phyloP scores from a whole-genome alignment of 2,329 filamentous ascomycete species.

The Trichoderma sp. region DNA sequence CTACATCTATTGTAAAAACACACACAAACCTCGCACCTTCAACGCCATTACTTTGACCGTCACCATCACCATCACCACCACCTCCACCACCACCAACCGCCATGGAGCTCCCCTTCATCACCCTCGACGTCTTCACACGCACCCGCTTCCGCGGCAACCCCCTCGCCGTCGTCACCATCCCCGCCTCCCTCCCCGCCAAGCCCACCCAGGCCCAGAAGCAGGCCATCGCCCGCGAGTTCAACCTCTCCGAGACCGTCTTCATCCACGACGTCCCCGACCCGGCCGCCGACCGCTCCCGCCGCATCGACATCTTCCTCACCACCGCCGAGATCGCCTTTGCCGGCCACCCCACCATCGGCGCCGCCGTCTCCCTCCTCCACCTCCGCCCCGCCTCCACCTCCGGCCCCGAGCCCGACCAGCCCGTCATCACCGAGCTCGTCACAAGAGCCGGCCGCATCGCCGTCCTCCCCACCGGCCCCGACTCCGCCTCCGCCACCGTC shows the following conservation, averaged over 20 bases:
- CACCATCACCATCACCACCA: not conserved
- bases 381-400: slow-evolving; percentile 30
- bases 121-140: slow-evolving; percentile 61
- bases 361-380: slow-evolving; percentile 52
- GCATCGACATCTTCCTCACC: slow-evolving; percentile 62
- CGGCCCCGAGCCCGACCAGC: not conserved
- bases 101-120: slow-evolving; percentile 53
- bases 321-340: slow-evolving; percentile 61
- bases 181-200: slow-evolving; percentile 39
- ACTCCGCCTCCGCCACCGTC: slow-evolving; percentile 62
- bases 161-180: slow-evolving; percentile 61
- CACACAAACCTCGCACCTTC: no score
- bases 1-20: no score
- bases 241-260: slow-evolving; percentile 66
- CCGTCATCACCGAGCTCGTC: slow-evolving; percentile 46
- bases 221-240: slow-evolving; percentile 63
- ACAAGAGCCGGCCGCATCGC: slow-evolving; percentile 61
- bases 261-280: slow-evolving; percentile 51
- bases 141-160: slow-evolving; percentile 59
- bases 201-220: slow-evolving; percentile 59
- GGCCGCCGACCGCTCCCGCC: slow-evolving; percentile 39
- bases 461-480: slow-evolving; percentile 44
- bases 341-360: slow-evolving; percentile 64
- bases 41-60: no score
- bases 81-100: slow-evolving; percentile 1